Evolutionary conservation across 441 rosid genomes (phyloP).

Genomic region (Melastoma candidum): DNA sequence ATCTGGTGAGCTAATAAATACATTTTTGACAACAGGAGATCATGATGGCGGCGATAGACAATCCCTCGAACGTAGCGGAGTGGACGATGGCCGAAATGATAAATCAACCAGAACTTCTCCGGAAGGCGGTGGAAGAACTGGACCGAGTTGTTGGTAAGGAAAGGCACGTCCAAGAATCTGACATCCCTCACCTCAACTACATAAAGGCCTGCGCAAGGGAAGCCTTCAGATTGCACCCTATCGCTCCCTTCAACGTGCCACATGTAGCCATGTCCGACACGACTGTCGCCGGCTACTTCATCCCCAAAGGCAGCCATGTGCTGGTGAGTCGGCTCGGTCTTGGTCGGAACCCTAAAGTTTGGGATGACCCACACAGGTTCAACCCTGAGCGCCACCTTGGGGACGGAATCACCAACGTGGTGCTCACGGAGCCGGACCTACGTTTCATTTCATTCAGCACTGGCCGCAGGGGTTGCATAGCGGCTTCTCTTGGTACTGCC

Average conservation of each 20-base stretch:
- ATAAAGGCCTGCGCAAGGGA: conserved; percentile 5
- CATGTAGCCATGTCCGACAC: conserved; percentile 1
- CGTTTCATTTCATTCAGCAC: conserved; percentile 30
- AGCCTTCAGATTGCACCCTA: conserved; percentile 25
- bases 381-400: conserved; percentile 34
- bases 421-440: conserved; percentile 23
- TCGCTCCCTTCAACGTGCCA: conserved; percentile 12
- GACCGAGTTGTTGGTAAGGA: conserved; percentile 34
- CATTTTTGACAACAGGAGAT: conserved; percentile 18
- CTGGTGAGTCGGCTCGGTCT: conserved; percentile 7
- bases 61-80: conserved; percentile 31
- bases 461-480: conserved; percentile 34
- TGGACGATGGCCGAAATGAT: conserved; percentile 44
- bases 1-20: no score
- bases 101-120: conserved; percentile 27
- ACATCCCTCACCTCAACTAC: conserved; percentile 4
- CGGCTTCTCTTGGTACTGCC: conserved; percentile 24
- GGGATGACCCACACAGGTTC: conserved; percentile 31
- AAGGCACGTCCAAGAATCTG: conserved; percentile 26
- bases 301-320: conserved; percentile 4
- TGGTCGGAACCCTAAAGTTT: conserved; percentile 29
- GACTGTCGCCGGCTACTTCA: neutral
- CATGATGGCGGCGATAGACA: conserved; percentile 32
- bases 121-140: conserved; percentile 30
- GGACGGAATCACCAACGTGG: conserved; percentile 5